Conservation (phyloP, 495 filamentous ascomycete species). For the Podospora sp. region DNA sequence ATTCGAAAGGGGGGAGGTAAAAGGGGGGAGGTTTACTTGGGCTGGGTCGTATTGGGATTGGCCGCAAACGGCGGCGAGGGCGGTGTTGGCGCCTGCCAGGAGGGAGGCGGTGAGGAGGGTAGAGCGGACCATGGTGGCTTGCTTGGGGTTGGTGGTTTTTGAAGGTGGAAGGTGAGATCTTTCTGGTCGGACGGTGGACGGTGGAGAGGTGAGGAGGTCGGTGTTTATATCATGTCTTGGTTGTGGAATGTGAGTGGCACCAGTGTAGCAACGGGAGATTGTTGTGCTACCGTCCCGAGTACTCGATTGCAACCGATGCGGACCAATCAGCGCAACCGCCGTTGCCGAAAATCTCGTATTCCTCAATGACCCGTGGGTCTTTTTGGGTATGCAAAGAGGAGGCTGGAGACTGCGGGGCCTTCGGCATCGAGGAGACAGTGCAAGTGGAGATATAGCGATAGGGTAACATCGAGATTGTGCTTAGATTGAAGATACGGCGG, state of each 20-base stretch:
- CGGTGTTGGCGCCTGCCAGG: slow-evolving; percentile 20
- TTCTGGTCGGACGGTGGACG: background rate
- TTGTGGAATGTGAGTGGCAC: background rate
- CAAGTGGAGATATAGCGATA: background rate
- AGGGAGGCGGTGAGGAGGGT: slow-evolving; percentile 22
- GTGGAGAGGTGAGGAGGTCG: background rate
- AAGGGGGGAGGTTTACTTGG: slow-evolving; percentile 22
- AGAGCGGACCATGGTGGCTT: slow-evolving; percentile 25
- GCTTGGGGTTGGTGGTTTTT: background rate
- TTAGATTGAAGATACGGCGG: background rate
- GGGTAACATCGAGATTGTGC: background rate
- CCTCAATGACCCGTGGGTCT: background rate
- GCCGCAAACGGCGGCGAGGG: slow-evolving; percentile 30
- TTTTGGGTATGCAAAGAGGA: background rate
- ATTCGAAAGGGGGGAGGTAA: background rate
- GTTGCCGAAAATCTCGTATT: slow-evolving; percentile 6
- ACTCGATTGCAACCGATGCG: background rate
- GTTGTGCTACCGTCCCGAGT: background rate
- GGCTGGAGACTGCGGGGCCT: background rate
- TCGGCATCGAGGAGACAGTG: background rate
- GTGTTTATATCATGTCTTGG: background rate
- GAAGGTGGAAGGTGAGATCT: background rate
- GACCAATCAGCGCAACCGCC: background rate
- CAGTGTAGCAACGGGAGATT: background rate
- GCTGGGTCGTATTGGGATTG: slow-evolving; percentile 34